Evolutionary conservation across 176 grass and related monocot species (phyloP), one percentile per base, ranked within the genome.

Genomic region (Aegilops tauschii): DNA sequence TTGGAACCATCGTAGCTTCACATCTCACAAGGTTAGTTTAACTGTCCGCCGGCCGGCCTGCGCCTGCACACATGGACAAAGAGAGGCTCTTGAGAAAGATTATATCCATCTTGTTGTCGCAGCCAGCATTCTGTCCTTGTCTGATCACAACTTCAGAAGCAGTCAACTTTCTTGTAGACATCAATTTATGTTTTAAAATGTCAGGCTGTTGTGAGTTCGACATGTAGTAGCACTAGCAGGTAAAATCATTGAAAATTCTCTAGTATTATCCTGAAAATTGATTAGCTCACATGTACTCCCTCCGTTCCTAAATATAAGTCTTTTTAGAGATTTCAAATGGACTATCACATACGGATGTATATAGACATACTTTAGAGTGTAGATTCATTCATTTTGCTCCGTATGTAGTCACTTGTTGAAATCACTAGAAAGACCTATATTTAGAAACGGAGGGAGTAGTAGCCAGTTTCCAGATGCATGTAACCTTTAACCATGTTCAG

Each of bases 1-100:
- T 66, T 74, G 69, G 30, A 75, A 40, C 64, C 16, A 82, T 73
- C 79, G 49, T 81, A 87, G 56, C 5, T 73, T 81, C 20, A 50
- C 3, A 16, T 52, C 61, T 29, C 40, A 25, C 58, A 25, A 81
- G 9, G 10, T 87, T 61, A 59, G 74, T 32, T 58, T 54, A 50
- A 77, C 54, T 17, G 32, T 21, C 74, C 16, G 12, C 27, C 14
- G 30, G 50, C 50, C 50, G 50, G 7, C 50, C 16, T 54, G 42
- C 28, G 47, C 42, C 30, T 6, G 59, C 59, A 66, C 30, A 82
- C 12, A 76, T 67, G 61, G 44, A 65, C 10, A 37, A 81, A 65
- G 31, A 81, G 50, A 44, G 30, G 16, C 13, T 12, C 56, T 79
- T 59, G 63, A 86, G 14, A 74, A 63, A 81, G 37, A 73, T 9